Percentiles rank a stretch among this genome's conserved stretches.
These are phyloP conservation scores for Pichia cactophila DNA, from an alignment of 1,139 yeast genomes.

Conservation along the genomic window DNA sequence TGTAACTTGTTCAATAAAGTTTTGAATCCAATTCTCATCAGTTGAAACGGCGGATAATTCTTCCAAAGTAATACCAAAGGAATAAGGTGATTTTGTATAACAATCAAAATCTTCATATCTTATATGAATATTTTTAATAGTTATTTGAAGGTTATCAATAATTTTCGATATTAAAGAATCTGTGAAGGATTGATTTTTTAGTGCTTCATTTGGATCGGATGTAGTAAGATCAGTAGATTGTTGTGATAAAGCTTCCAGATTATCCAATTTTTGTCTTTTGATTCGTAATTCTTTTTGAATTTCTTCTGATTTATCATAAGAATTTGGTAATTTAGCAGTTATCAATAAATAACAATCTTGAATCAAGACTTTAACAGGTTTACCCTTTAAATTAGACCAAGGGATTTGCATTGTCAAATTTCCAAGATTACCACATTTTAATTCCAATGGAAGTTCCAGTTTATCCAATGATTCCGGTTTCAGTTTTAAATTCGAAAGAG, in stretches of 20 bases:
- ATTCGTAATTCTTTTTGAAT: conserved; percentile 52
- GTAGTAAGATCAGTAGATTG: conserved; percentile 15
- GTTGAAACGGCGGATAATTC: conserved; percentile 92
- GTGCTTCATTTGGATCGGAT: conserved; percentile 31
- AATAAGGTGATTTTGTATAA: conserved; percentile 64
- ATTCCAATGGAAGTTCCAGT: conserved; percentile 77
- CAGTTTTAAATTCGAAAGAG: conserved; percentile 64
- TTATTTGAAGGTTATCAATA: conserved; percentile 88
- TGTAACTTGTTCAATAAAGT: conserved; percentile 69
- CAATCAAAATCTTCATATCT: conserved; percentile 76
- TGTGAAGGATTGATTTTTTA: conserved; percentile 68
- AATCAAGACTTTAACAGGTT: conserved; percentile 86
- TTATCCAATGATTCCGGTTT: conserved; percentile 82
- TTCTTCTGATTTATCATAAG: conserved; percentile 62
- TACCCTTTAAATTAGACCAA: conserved; percentile 89
- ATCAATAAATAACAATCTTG: conserved; percentile 84
- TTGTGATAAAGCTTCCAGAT: conserved; percentile 51
- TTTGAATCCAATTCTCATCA: conserved; percentile 77
- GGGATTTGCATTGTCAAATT: conserved; percentile 88
- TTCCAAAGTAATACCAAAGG: conserved; percentile 73
- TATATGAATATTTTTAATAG: conserved; percentile 83
- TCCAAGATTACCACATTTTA: conserved; percentile 87
- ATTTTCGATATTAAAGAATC: conserved; percentile 84
- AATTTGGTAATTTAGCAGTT: conserved; percentile 53
- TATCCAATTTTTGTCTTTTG: conserved; percentile 60